Conservation (phyloP, 352 stramenopile species). For the Aphanomyces cochlioides region DNA sequence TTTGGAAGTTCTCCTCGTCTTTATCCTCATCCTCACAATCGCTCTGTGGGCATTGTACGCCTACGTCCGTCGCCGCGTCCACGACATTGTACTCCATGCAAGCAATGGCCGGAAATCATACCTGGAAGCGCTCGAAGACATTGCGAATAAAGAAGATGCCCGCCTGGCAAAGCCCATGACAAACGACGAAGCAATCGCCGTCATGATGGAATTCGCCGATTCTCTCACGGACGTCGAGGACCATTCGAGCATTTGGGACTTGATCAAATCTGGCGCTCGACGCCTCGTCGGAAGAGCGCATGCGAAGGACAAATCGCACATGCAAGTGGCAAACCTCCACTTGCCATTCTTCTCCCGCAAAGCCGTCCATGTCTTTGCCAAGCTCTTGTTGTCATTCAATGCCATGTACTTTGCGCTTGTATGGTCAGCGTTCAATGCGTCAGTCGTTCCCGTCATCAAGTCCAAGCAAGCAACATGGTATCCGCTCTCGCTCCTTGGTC, state of each 20-base stretch:
- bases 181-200: not conserved
- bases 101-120: constrained; percentile 3
- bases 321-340: not conserved
- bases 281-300: constrained; percentile 4
- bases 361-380: constrained; percentile 22
- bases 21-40: constrained; percentile 6
- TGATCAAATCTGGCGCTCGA: constrained; percentile 1
- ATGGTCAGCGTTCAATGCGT: constrained; percentile 9
- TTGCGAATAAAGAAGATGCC: not conserved
- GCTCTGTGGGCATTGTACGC: constrained; percentile 1
- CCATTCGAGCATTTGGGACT: constrained; percentile 26
- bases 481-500: not conserved
- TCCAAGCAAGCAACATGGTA: not conserved
- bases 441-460: not conserved
- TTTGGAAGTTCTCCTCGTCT: not conserved
- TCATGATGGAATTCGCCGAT: constrained; percentile 20
- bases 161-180: not conserved
- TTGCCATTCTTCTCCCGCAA: constrained; percentile 26
- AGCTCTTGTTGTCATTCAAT: constrained; percentile 25
- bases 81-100: constrained; percentile 26
- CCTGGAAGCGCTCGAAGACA: constrained; percentile 11
- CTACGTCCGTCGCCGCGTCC: constrained; percentile 11
- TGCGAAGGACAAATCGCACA: not conserved
- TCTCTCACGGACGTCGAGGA: constrained; percentile 21
- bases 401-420: constrained; percentile 28